These are phyloP conservation scores for Chlamydomonas incerta DNA, from an alignment of 139 green algal species.

Conservation along the genomic window DNA sequence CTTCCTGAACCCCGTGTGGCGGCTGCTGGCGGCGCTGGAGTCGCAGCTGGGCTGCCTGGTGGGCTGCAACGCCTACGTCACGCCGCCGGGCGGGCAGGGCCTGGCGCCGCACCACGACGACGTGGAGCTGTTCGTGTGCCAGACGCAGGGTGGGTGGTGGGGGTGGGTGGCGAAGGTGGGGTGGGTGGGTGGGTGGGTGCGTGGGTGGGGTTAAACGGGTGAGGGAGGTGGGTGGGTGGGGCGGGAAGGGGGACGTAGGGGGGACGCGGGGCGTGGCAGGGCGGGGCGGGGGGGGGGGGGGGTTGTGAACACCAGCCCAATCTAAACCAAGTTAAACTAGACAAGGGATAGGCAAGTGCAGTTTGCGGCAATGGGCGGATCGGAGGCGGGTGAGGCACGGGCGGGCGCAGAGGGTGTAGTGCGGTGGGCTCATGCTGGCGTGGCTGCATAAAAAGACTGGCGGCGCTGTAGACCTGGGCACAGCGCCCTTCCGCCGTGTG, in stretches of 20 bases:
- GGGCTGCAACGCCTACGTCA: conserved; percentile 86
- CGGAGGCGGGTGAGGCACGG: too few relatives aligned
- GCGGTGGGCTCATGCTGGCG: too few relatives aligned
- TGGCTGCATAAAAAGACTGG: too few relatives aligned
- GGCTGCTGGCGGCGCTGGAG: conserved; percentile 74
- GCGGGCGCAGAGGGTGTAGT: too few relatives aligned
- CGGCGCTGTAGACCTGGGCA: too few relatives aligned
- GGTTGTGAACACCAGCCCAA: too few relatives aligned
- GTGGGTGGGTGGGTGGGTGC: background rate
- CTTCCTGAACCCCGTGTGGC: conserved; percentile 63
- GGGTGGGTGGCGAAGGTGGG: background rate
- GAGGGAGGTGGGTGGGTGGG: background rate
- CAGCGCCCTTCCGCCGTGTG: too few relatives aligned
- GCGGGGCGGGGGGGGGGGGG: too few relatives aligned
- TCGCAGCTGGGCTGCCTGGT: conserved; percentile 78
- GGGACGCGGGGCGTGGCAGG: too few relatives aligned
- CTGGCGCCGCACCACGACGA: conserved; percentile 89
- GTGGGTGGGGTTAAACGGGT: background rate
- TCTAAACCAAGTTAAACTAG: too few relatives aligned
- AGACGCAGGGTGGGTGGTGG: background rate
- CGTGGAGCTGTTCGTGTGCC: conserved; percentile 85
- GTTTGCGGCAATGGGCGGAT: too few relatives aligned
- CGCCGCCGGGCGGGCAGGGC: conserved; percentile 54
- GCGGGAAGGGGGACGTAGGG: background rate
- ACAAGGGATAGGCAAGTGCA: too few relatives aligned